Conservation (phyloP, 75 land plant species). For the Larix kaempferi region DNA sequence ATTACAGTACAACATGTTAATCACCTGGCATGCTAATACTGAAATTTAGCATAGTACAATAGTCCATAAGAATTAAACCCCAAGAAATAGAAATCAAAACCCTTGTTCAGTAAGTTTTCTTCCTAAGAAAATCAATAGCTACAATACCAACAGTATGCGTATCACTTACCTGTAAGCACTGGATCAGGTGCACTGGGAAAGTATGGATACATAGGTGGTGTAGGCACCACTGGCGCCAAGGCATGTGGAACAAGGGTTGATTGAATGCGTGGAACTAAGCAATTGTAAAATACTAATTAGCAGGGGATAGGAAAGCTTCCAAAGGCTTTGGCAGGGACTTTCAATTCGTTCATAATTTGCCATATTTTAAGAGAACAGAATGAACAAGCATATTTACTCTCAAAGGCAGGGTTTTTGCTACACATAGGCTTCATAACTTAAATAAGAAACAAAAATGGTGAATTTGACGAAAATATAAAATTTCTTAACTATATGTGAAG, state of each 20-base stretch:
- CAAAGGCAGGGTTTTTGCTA: no score
- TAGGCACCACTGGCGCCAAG: conserved; percentile 32
- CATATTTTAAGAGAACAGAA: no score
- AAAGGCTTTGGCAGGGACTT: no score
- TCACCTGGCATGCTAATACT: neutral
- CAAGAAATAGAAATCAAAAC: neutral
- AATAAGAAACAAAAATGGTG: no score
- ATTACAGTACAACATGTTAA: neutral
- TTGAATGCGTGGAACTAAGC: no score
- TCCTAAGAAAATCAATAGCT: neutral
- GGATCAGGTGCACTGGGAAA: conserved; percentile 54
- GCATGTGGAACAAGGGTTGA: conserved; percentile 42
- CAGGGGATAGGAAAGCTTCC: no score
- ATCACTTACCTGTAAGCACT: conserved; percentile 30
- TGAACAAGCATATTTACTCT: no score
- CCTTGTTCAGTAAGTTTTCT: neutral
- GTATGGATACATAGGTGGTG: conserved; percentile 56
- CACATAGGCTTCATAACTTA: no score
- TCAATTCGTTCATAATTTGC: no score
- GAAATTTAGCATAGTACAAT: neutral
- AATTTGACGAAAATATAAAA: no score
- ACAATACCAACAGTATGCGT: neutral
- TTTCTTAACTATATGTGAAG: no score
- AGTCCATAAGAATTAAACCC: neutral
- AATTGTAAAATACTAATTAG: no score